Conservation (phyloP, 306 rosid genomes). For the Sophora flavescens region DNA sequence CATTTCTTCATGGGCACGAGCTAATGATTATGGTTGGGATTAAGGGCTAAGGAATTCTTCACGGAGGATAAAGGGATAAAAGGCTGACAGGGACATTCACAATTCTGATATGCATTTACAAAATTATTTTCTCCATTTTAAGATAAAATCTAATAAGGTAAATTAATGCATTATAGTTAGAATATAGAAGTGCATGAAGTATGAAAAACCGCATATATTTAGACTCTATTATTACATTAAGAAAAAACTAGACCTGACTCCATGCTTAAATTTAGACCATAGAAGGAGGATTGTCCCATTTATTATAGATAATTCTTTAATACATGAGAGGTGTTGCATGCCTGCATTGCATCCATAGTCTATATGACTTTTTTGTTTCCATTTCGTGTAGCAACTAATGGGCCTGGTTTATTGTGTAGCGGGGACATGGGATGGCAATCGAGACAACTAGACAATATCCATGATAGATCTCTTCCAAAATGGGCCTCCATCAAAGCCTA, state of each 20-base stretch:
- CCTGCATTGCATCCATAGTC: background rate
- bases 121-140: background rate
- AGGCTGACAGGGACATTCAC: background rate
- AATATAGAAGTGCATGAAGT: no score
- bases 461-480: constrained; percentile 27
- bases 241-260: no score
- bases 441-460: constrained; percentile 26
- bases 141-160: background rate
- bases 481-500: constrained; percentile 51
- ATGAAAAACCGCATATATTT: no score
- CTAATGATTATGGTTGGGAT: constrained; percentile 41
- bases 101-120: background rate
- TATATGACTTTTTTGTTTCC: constrained; percentile 20
- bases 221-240: no score
- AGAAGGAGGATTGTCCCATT: no score
- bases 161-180: no score
- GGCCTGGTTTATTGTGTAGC: background rate
- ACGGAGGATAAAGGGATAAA: background rate
- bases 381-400: constrained; percentile 36
- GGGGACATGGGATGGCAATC: background rate
- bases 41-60: background rate
- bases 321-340: background rate
- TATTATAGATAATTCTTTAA: no score
- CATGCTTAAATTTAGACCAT: no score
- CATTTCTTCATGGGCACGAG: constrained; percentile 47